phyloP scores from a whole-genome alignment of 2,329 filamentous ascomycete genomes.

The Cadophora gregata region DNA sequence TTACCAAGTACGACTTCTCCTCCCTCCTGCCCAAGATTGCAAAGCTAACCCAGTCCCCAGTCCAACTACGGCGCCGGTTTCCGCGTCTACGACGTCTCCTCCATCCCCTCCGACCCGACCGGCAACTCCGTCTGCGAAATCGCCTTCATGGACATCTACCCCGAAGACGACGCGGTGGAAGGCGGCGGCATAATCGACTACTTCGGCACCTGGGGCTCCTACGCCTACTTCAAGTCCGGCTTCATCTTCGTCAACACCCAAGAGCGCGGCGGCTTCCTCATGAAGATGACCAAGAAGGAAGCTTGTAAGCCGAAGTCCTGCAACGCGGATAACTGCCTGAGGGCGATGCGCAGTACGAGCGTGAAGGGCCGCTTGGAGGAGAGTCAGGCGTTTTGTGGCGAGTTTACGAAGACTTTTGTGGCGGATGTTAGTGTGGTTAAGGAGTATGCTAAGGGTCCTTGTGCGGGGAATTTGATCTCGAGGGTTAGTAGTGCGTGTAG shows the following conservation, averaged over 20 bases:
- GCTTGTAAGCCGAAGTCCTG: conserved; percentile 13
- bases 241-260: conserved; percentile 47
- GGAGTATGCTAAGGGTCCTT: conserved; percentile 23
- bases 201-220: conserved; percentile 51
- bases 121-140: conserved; percentile 50
- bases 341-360: conserved; percentile 44
- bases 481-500: conserved; percentile 26
- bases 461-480: conserved; percentile 20
- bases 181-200: conserved; percentile 48
- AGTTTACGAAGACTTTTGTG: conserved; percentile 24
- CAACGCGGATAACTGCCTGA: conserved; percentile 46
- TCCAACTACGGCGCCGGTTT: conserved; percentile 57
- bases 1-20: background rate
- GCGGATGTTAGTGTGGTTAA: conserved; percentile 23
- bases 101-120: conserved; percentile 44
- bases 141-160: conserved; percentile 44
- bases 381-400: conserved; percentile 44
- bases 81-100: conserved; percentile 43
- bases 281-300: conserved; percentile 27
- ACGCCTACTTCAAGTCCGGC: conserved; percentile 48
- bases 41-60: background rate
- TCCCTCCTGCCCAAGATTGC: background rate
- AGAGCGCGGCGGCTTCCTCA: conserved; percentile 46
- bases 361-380: conserved; percentile 43
- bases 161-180: conserved; percentile 36